Base-by-base conservation (phyloP, 345 rosid species). In the Eucalyptus decipiens region DNA sequence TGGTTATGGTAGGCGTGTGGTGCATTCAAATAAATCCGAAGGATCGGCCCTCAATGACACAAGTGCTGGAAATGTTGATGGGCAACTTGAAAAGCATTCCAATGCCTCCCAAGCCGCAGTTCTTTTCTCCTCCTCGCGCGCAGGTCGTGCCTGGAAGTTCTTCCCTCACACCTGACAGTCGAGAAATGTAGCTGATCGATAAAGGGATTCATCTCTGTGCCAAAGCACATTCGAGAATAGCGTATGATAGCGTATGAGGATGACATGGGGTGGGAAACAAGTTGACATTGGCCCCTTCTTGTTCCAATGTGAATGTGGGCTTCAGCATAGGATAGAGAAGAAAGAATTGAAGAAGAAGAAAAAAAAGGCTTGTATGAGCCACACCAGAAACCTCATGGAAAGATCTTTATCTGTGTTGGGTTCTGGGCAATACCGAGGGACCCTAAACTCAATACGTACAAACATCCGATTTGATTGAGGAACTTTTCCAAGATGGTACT, bases 1-100 rank as follows among this genome's bases (percentile, higher is more conserved):
- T 91, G 80, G 26, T 37, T 28, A 89, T 91, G 90, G 88, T 91
- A 30, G 93, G 93, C 7, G 34, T 93, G 45, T 91, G 93, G 94
- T 89, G 94, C 92, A 91, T 93, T n/a, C 93, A 93, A 69, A 50
- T 89, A 11, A 90, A 91, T 86, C 92, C 91, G 8, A 90, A 85
- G 88, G 90, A 90, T 56, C 91, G 94, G 51, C 92, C 93, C 32
- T 87, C 94, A 7, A 93, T 90, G 90, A 69, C 87, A n/a, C 69
- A 60, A 86, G 93, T 90, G 56, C 83, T 93, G 80, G 91, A 93
- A 81, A 92, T 93, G 93, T 51, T 92, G 51, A 83, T 51, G 19
- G 90, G 92, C 56, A 80, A 34, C 32, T 17, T 51, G 10, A 90
- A 91, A 69, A 85, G 51, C 86, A 88, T 93, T 85, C 85, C 88